These are phyloP conservation scores for Tympanopsis confertula DNA, from an alignment of 2,329 filamentous ascomycete genomes.

Conservation along the genomic window DNA sequence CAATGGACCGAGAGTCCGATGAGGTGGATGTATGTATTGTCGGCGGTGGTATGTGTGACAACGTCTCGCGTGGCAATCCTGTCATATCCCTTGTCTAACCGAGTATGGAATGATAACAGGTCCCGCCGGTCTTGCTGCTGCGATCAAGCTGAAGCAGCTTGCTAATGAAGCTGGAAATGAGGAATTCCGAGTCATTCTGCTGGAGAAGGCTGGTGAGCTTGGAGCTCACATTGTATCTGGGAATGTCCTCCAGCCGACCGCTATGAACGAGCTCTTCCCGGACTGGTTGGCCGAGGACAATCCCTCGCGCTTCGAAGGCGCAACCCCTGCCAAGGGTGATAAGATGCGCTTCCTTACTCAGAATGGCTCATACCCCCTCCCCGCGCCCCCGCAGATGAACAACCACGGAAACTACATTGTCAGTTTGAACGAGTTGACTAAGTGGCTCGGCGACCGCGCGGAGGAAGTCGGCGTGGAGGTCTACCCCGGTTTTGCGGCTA, in stretches of 20 bases:
- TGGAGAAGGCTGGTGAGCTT: slow-evolving; percentile 92
- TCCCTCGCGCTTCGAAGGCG: slow-evolving; percentile 73
- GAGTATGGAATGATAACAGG: no score
- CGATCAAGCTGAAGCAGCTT: slow-evolving; percentile 88
- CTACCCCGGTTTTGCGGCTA: slow-evolving; percentile 89
- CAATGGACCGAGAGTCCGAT: slow-evolving; percentile 77
- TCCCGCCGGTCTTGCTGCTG: slow-evolving; percentile 84
- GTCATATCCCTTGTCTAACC: no score
- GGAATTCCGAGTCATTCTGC: slow-evolving; percentile 69
- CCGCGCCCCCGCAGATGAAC: slow-evolving; percentile 90
- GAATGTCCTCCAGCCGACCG: slow-evolving; percentile 82
- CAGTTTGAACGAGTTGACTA: slow-evolving; percentile 85
- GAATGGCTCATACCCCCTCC: slow-evolving; percentile 65
- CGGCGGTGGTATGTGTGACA: slow-evolving; percentile 64
- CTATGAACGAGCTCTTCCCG: slow-evolving; percentile 80
- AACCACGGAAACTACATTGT: slow-evolving; percentile 98
- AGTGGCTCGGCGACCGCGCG: slow-evolving; percentile 92
- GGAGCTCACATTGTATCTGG: slow-evolving; percentile 93
- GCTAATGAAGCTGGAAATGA: slow-evolving; percentile 81
- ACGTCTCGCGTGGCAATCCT: no score
- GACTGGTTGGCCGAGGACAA: slow-evolving; percentile 89
- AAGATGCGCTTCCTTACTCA: slow-evolving; percentile 92
- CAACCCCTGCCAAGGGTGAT: slow-evolving; percentile 65
- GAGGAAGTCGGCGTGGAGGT: slow-evolving; percentile 93
- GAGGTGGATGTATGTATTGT: slow-evolving; percentile 95